Conservation (phyloP, 352 stramenopile genomes). For the Phytophthora foliorum region DNA sequence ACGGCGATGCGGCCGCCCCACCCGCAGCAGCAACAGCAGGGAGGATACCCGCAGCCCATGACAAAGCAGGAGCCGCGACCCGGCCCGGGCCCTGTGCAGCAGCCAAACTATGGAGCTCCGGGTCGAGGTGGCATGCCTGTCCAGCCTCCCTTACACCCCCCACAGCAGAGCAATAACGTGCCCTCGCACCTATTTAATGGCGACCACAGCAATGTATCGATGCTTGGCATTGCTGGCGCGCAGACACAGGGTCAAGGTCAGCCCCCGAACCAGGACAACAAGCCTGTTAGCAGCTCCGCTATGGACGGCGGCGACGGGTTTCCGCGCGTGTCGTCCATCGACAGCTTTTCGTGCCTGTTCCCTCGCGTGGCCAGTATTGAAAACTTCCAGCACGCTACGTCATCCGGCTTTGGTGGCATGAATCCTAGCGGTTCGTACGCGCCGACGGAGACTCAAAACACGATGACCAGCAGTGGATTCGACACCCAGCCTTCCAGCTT, state of each 20-base stretch:
- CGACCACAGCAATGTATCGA: conserved; percentile 47
- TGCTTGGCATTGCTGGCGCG: conserved; percentile 48
- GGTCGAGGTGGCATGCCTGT: conserved; percentile 33
- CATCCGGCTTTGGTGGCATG: conserved; percentile 41
- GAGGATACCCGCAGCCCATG: conserved; percentile 28
- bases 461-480: conserved; percentile 39
- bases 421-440: conserved; percentile 36
- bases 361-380: conserved; percentile 86
- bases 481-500: conserved; percentile 38
- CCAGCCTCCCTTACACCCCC: conserved; percentile 44
- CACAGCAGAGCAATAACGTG: conserved; percentile 35
- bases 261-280: conserved; percentile 32
- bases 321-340: conserved; percentile 84
- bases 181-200: conserved; percentile 50
- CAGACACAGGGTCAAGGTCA: conserved; percentile 36
- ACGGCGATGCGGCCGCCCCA: conserved; percentile 27
- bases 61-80: conserved; percentile 37
- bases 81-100: conserved; percentile 13
- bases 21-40: conserved; percentile 26
- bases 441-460: conserved; percentile 30
- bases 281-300: conserved; percentile 15
- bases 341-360: conserved; percentile 88
- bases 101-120: conserved; percentile 27
- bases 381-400: conserved; percentile 65
- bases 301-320: conserved; percentile 51